Conservation (phyloP, 805 yeast genomes). For the Ogataea pilisensis region DNA sequence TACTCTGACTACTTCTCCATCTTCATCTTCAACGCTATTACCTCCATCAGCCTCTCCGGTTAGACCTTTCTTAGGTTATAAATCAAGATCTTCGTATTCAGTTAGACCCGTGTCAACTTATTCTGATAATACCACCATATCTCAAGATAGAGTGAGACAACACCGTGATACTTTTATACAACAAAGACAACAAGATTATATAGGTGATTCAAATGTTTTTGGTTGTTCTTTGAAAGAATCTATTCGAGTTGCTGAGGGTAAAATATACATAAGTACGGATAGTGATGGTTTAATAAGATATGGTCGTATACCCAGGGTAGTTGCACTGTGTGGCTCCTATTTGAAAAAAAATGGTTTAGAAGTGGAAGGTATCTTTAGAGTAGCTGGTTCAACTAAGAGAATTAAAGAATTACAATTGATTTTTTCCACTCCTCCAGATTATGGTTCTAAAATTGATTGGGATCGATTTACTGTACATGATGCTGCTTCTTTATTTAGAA, state of each 20-base stretch:
- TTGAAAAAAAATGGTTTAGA: conserved; percentile 73
- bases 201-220: conserved; percentile 58
- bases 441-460: conserved; percentile 87
- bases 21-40: conserved; percentile 12
- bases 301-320: conserved; percentile 87
- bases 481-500: conserved; percentile 84
- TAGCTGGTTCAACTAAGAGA: conserved; percentile 87
- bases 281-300: conserved; percentile 68
- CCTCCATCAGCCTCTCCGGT: conserved; percentile 30
- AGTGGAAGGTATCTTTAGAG: conserved; percentile 88
- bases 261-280: conserved; percentile 59
- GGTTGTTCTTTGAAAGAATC: conserved; percentile 77
- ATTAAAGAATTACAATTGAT: conserved; percentile 79
- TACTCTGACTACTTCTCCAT: neutral
- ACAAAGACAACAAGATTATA: conserved; percentile 37
- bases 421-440: conserved; percentile 84
- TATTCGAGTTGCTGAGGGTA: conserved; percentile 70
- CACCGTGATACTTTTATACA: conserved; percentile 47
- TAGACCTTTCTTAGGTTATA: conserved; percentile 47
- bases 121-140: conserved; percentile 21
- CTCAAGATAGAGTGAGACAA: conserved; percentile 34
- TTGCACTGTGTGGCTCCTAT: conserved; percentile 92
- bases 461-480: conserved; percentile 94
- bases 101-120: conserved; percentile 31
- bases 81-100: conserved; percentile 47